phyloP scores from a whole-genome alignment of 2,329 filamentous ascomycete genomes.

The Leptographium procerum region DNA sequence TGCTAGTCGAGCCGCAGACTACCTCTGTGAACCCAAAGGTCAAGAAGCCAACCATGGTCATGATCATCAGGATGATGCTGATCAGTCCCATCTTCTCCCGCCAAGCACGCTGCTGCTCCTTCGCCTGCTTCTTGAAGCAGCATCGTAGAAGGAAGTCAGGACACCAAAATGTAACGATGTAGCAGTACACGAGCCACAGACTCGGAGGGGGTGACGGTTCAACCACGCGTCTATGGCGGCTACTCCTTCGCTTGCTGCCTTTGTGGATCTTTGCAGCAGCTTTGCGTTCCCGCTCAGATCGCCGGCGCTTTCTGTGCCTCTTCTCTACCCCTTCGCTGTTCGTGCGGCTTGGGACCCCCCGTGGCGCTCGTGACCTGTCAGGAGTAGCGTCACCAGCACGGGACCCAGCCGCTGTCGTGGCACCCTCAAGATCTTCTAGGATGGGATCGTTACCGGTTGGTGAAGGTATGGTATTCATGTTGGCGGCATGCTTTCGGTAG shows the following conservation, averaged over 20 bases:
- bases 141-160: slow-evolving; percentile 75
- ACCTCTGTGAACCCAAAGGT: slow-evolving; percentile 92
- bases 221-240: slow-evolving; percentile 38
- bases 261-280: slow-evolving; percentile 59
- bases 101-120: slow-evolving; percentile 86
- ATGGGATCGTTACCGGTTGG: slow-evolving; percentile 87
- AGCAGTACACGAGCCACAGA: slow-evolving; percentile 92
- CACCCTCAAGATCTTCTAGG: slow-evolving; percentile 63
- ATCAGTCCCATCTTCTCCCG: slow-evolving; percentile 95
- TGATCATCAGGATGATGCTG: slow-evolving; percentile 83
- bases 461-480: slow-evolving; percentile 83
- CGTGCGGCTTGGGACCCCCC: slow-evolving; percentile 22
- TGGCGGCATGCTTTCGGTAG: slow-evolving; percentile 87
- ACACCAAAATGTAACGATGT: slow-evolving; percentile 87
- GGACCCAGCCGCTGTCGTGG: slow-evolving; percentile 32
- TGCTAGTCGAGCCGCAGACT: slow-evolving; percentile 65
- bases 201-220: slow-evolving; percentile 68
- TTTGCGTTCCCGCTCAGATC: slow-evolving; percentile 26
- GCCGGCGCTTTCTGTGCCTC: background rate
- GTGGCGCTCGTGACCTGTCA: slow-evolving; percentile 20
- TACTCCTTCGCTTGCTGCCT: slow-evolving; percentile 19
- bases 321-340: slow-evolving; percentile 26
- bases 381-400: slow-evolving; percentile 16
- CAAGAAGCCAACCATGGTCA: slow-evolving; percentile 81
- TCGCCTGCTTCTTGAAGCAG: slow-evolving; percentile 76